phyloP scores from a whole-genome alignment of 2,329 filamentous ascomycete genomes.

The Mycosphaerella sp. region DNA sequence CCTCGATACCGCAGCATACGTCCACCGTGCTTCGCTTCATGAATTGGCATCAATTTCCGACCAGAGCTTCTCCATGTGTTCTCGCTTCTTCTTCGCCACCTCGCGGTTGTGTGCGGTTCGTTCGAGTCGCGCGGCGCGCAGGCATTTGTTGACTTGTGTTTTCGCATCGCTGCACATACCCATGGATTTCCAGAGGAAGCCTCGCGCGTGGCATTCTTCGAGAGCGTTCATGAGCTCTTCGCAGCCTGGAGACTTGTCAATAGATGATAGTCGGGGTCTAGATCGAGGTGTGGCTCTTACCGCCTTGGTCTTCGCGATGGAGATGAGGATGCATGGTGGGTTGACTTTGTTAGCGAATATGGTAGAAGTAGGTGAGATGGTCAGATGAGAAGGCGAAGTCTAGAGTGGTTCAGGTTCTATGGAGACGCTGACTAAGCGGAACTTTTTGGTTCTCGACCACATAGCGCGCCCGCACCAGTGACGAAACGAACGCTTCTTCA shows the following conservation, averaged over 20 bases:
- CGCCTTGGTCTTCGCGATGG: constrained; percentile 84
- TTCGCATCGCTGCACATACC: constrained; percentile 90
- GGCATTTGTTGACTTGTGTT: constrained; percentile 73
- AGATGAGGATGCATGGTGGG: constrained; percentile 87
- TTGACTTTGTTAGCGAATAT: not conserved
- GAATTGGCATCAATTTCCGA: constrained; percentile 69
- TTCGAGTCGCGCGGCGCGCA: constrained; percentile 72
- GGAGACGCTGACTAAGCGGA: too few relatives aligned
- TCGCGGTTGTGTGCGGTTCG: constrained; percentile 72
- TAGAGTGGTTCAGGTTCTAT: not conserved
- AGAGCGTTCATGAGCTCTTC: constrained; percentile 89
- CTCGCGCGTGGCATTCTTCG: constrained; percentile 88
- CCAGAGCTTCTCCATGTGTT: constrained; percentile 71
- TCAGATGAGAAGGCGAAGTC: not conserved
- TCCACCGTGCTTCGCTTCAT: constrained; percentile 39
- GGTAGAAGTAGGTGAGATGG: not conserved
- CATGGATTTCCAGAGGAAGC: constrained; percentile 85
- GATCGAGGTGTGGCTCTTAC: constrained; percentile 41
- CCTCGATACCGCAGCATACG: too few relatives aligned
- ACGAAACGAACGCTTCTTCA: not conserved
- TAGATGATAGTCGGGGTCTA: not conserved
- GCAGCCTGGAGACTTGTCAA: constrained; percentile 58
- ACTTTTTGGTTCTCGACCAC: not conserved
- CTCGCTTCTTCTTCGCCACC: constrained; percentile 61
- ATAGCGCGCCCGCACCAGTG: not conserved